Evolutionary conservation across 2,329 filamentous ascomycete genomes (phyloP), one percentile per base, ranked within the genome.

Genomic region (Fusarium burgessii): DNA sequence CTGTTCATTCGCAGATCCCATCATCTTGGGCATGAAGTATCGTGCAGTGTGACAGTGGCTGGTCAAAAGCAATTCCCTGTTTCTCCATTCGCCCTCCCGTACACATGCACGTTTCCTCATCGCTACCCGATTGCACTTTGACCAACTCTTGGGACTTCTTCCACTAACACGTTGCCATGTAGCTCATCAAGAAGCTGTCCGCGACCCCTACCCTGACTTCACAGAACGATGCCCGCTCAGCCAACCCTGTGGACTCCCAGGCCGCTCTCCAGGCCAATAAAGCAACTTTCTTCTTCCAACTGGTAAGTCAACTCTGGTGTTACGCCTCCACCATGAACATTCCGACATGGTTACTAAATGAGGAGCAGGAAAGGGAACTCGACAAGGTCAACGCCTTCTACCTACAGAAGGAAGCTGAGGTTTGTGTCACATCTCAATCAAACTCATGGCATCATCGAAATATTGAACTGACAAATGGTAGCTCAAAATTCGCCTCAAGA

Each of bases 361-460:
- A 59, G 43, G 63, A 72, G 67, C 80, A 97, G 94, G 96, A 99
- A 87, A 91, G 96, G 76, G 96, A 99, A 82, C 89, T 99, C 59
- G 96, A 98, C 82, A 99, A 98, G 81, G 96, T 99, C 82, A 99
- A 99, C 82, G 93, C 91, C 17, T 98, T 98, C 82, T 99, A 99
- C 80, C 83, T 98, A 38, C 96, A 98, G 80, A 99, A 99, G 80
- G 96, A 99, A 83, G 95, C 94, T 56, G 96, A 99, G 90, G 94
- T 97, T 84, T 72, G 88, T 83, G 27, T 32, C 23, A 59, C 38
- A 38, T 7, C 40, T 17, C 10, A n/a, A 41, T 33, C 29, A 35
- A 20, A 20, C 29, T 12, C 35, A n/a, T 33, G 20, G 10, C 27
- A 13, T 18, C 14, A 33, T 40, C n/a, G 50, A 52, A 33, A 40